These are phyloP conservation scores for Hypoxylon sp. DNA, from an alignment of 2,329 filamentous ascomycete species.

Conservation along the genomic window DNA sequence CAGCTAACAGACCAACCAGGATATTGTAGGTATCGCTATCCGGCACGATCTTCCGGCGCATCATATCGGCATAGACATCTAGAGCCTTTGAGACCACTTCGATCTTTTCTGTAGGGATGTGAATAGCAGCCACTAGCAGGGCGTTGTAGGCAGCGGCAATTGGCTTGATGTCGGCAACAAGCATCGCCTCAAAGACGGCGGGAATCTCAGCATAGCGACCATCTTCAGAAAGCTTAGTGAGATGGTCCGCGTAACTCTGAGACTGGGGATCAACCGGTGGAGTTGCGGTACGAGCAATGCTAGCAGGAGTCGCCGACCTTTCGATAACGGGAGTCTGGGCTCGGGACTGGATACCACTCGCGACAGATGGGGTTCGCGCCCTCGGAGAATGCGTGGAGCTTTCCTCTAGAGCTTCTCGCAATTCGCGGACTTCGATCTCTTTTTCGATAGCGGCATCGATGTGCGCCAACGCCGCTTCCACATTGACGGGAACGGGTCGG, in stretches of 20 bases:
- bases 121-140: conserved; percentile 85
- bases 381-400: conserved; percentile 56
- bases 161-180: conserved; percentile 85
- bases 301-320: conserved; percentile 61
- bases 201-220: conserved; percentile 90
- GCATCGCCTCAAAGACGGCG: conserved; percentile 89
- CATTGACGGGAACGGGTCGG: conserved; percentile 61
- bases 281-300: conserved; percentile 70
- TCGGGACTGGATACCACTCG: conserved; percentile 59
- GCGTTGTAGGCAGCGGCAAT: conserved; percentile 93
- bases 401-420: conserved; percentile 52
- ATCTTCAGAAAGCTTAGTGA: conserved; percentile 79
- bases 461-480: conserved; percentile 77
- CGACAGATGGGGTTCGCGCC: conserved; percentile 57
- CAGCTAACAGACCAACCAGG: conserved; percentile 85
- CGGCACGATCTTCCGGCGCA: conserved; percentile 84
- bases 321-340: conserved; percentile 60
- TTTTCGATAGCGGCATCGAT: conserved; percentile 88
- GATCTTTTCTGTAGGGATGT: conserved; percentile 82
- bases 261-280: conserved; percentile 75
- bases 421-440: conserved; percentile 68
- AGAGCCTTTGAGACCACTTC: conserved; percentile 92
- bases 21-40: conserved; percentile 91
- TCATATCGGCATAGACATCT: conserved; percentile 97
- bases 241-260: conserved; percentile 81